Percentiles rank a stretch among this genome's conserved stretches.
These are phyloP conservation scores for Solanum habrochaites DNA, from an alignment of 257 asterid genomes.

Conservation along the genomic window DNA sequence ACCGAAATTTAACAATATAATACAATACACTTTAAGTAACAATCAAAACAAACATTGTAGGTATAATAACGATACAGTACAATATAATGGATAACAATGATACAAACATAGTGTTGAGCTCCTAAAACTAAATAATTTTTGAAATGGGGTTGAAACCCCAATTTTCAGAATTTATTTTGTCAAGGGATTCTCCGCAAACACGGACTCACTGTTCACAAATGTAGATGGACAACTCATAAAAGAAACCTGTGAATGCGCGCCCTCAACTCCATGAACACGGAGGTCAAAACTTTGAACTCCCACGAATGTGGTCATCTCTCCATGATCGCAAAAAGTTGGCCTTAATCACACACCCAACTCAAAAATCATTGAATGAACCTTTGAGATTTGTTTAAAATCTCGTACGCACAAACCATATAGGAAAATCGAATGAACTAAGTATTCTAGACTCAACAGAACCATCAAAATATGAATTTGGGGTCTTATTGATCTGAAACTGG, in stretches of 20 bases:
- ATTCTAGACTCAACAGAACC: background rate
- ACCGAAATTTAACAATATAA: too few relatives aligned
- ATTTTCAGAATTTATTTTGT: background rate
- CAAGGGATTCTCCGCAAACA: background rate
- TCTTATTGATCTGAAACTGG: background rate
- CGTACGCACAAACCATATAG: background rate
- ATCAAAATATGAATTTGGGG: background rate
- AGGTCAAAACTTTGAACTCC: background rate
- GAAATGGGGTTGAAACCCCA: background rate
- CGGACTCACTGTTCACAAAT: background rate
- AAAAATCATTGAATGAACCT: background rate
- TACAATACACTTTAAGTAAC: too few relatives aligned
- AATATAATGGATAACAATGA: too few relatives aligned
- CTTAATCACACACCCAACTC: background rate
- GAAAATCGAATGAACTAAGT: background rate
- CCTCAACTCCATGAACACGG: background rate
- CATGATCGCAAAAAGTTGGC: background rate
- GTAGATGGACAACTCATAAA: background rate
- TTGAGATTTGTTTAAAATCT: background rate
- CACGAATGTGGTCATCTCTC: background rate
- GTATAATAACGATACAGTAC: too few relatives aligned
- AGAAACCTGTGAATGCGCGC: background rate
- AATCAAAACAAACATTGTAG: too few relatives aligned
- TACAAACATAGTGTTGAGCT: background rate
- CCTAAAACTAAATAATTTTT: background rate